Conservation (phyloP, 2,329 filamentous ascomycete genomes). For the Pleomassaria siparia region DNA sequence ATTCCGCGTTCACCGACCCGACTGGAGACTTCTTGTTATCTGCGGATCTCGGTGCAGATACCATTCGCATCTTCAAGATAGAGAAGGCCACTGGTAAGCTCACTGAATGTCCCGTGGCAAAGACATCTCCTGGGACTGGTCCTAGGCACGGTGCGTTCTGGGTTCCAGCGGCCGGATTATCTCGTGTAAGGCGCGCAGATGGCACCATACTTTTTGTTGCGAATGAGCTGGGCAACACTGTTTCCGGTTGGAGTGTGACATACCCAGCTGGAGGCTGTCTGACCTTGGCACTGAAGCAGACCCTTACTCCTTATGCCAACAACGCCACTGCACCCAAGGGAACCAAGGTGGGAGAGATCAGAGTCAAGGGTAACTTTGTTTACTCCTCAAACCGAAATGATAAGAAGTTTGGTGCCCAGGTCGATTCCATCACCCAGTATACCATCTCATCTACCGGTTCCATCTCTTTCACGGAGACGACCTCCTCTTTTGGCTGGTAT, state of each 20-base stretch:
- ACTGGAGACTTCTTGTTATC: conserved; percentile 54
- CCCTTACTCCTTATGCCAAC: conserved; percentile 34
- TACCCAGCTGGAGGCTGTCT: conserved; percentile 36
- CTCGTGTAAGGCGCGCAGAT: conserved; percentile 20
- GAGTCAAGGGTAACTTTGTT: conserved; percentile 35
- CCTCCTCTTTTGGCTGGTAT: conserved; percentile 35
- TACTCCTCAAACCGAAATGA: conserved; percentile 42
- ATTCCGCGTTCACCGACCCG: conserved; percentile 54
- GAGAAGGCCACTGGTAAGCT: conserved; percentile 49
- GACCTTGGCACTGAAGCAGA: conserved; percentile 32
- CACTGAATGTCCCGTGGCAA: conserved; percentile 48
- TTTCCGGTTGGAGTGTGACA: conserved; percentile 32
- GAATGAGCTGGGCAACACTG: conserved; percentile 37
- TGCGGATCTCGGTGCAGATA: conserved; percentile 58
- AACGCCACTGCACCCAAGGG: conserved; percentile 28
- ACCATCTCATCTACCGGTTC: conserved; percentile 30
- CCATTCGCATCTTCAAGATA: conserved; percentile 57
- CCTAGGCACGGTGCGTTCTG: conserved; percentile 58
- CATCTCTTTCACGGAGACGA: conserved; percentile 30
- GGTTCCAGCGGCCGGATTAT: conserved; percentile 30
- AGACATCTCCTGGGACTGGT: conserved; percentile 51
- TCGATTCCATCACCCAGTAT: conserved; percentile 39
- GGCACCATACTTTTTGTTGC: conserved; percentile 33
- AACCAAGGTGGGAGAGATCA: conserved; percentile 37
- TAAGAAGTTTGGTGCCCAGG: conserved; percentile 32